Percentiles rank a stretch among this genome's conserved stretches.
These are phyloP conservation scores for Solidago caesia DNA, from an alignment of 129 eudicot species.

Conservation along the genomic window DNA sequence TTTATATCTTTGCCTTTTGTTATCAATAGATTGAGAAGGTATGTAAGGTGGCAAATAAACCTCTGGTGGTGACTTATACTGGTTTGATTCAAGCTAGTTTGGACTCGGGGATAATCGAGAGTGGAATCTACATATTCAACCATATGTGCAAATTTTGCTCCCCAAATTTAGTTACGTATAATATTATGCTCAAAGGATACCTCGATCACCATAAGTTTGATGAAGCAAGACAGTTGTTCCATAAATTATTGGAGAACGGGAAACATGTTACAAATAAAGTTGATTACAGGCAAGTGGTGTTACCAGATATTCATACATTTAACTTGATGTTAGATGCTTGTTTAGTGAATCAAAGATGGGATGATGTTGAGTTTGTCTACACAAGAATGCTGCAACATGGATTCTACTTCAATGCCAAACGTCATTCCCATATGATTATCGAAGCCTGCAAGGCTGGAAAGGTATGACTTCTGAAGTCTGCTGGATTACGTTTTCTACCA, in stretches of 20 bases:
- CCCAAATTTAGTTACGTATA: slow-evolving; percentile 82
- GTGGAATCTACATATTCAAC: slow-evolving; percentile 62
- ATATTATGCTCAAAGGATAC: slow-evolving; percentile 81
- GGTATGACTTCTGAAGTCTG: slow-evolving; percentile 38
- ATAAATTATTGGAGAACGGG: slow-evolving; percentile 46
- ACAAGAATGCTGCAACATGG: slow-evolving; percentile 66
- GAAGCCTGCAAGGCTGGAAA: slow-evolving; percentile 73
- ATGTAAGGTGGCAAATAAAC: slow-evolving; percentile 82
- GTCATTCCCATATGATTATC: slow-evolving; percentile 67
- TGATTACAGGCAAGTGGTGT: slow-evolving; percentile 44
- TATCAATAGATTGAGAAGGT: slow-evolving; percentile 70
- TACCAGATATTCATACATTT: slow-evolving; percentile 78
- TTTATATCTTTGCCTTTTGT: not conserved
- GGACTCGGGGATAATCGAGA: slow-evolving; percentile 50
- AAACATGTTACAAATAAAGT: slow-evolving; percentile 31
- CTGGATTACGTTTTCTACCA: not conserved
- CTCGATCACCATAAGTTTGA: slow-evolving; percentile 62
- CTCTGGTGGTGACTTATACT: slow-evolving; percentile 87
- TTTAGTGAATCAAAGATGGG: slow-evolving; percentile 56
- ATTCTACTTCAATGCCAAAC: slow-evolving; percentile 67
- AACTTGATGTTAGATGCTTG: slow-evolving; percentile 78
- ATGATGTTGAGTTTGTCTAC: slow-evolving; percentile 67
- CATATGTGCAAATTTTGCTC: slow-evolving; percentile 81
- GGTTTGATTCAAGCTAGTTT: slow-evolving; percentile 89
- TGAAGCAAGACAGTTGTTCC: slow-evolving; percentile 64